Evolutionary conservation across 495 filamentous ascomycete genomes (phyloP).

Genomic region (Cryomyces antarcticus): DNA sequence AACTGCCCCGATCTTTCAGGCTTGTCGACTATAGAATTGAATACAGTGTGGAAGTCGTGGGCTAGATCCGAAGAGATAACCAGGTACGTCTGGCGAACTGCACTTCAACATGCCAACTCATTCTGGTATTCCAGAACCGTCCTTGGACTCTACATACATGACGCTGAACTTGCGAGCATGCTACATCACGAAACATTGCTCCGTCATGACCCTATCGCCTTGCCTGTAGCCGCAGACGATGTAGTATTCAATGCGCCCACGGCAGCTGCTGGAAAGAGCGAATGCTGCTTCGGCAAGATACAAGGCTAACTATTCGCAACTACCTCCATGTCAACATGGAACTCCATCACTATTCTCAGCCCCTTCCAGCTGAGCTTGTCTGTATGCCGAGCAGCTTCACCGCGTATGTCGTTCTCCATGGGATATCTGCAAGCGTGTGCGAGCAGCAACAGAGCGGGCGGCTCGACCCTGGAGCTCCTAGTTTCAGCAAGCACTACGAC

Average conservation of each 20-base stretch:
- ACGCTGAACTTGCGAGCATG: constrained; percentile 19
- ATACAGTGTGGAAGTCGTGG: constrained; percentile 3
- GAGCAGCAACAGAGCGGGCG: no score
- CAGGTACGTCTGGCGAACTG: background rate
- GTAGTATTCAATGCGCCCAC: constrained; percentile 17
- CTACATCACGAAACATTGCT: constrained; percentile 19
- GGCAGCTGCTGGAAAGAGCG: constrained; percentile 11
- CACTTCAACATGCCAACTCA: background rate
- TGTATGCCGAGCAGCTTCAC: no score
- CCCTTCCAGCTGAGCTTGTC: no score
- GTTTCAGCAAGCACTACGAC: no score
- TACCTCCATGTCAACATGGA: no score
- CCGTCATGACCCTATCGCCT: constrained; percentile 7
- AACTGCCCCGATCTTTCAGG: no score
- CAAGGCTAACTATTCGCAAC: no score
- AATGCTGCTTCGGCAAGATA: no score
- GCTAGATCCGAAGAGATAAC: constrained; percentile 9
- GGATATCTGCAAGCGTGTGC: no score
- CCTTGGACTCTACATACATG: constrained; percentile 16
- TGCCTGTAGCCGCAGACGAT: constrained; percentile 11
- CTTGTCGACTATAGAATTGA: background rate
- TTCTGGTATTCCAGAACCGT: constrained; percentile 5
- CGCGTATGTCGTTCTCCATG: no score
- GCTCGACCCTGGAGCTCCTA: no score
- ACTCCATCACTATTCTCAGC: no score